Evolutionary conservation across 257 asterid species (phyloP).

Genomic region (Solanum appendiculatum): DNA sequence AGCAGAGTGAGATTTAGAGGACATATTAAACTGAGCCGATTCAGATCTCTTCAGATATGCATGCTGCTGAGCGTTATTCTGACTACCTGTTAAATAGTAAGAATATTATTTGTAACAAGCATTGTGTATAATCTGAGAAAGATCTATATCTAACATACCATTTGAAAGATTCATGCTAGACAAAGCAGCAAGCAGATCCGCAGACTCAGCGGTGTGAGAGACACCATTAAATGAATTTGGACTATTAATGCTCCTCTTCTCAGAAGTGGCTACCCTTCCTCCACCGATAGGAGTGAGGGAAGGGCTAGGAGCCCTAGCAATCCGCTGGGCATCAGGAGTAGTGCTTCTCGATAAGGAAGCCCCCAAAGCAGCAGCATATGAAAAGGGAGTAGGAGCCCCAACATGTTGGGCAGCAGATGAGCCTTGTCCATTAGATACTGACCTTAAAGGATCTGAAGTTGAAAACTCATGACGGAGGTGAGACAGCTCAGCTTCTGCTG

Average conservation of each 20-base stretch:
- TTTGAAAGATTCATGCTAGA: conserved; percentile 76
- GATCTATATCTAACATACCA: conserved; percentile 31
- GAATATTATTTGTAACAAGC: neutral
- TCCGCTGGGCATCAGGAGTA: conserved; percentile 86
- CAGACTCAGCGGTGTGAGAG: conserved; percentile 41
- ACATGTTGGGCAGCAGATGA: conserved; percentile 46
- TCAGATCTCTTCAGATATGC: conserved; percentile 31
- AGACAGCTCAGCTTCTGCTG: conserved; percentile 60
- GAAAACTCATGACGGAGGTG: conserved; percentile 41
- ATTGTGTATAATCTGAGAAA: conserved; percentile 32
- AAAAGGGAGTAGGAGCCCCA: conserved; percentile 47
- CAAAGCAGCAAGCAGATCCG: conserved; percentile 74
- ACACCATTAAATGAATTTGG: conserved; percentile 49
- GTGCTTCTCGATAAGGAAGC: conserved; percentile 87
- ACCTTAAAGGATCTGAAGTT: conserved; percentile 36
- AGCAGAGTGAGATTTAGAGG: conserved; percentile 21
- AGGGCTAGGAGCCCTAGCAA: conserved; percentile 88
- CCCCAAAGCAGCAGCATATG: conserved; percentile 92
- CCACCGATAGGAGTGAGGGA: conserved; percentile 87
- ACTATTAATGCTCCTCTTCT: conserved; percentile 46
- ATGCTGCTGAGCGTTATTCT: conserved; percentile 45
- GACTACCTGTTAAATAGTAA: conserved; percentile 45
- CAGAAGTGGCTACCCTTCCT: conserved; percentile 49
- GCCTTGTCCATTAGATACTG: conserved; percentile 35
- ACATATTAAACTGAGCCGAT: conserved; percentile 23